These are phyloP conservation scores for Phytophthora ohioensis DNA, from an alignment of 352 stramenopile genomes.

Conservation along the genomic window DNA sequence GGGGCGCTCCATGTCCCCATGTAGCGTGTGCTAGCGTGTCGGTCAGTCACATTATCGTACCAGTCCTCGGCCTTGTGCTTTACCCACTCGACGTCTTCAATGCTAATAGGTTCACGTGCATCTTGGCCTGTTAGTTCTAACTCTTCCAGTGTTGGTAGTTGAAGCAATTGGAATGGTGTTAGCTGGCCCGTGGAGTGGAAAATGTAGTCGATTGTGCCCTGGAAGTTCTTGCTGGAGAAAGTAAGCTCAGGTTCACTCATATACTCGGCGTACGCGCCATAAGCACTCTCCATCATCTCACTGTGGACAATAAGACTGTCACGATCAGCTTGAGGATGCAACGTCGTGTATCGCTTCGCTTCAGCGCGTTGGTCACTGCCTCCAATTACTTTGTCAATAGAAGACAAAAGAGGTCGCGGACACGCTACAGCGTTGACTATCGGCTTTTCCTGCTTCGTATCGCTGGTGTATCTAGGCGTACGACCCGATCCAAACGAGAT, in stretches of 20 bases:
- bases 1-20: slow-evolving; percentile 60
- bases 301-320: slow-evolving; percentile 64
- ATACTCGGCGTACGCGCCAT: slow-evolving; percentile 59
- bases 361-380: slow-evolving; percentile 20
- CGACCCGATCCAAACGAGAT: slow-evolving; percentile 65
- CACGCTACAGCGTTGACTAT: slow-evolving; percentile 52
- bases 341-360: slow-evolving; percentile 47
- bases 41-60: slow-evolving; percentile 29
- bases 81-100: slow-evolving; percentile 49
- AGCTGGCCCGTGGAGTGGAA: slow-evolving; percentile 74
- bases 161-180: slow-evolving; percentile 63
- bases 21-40: slow-evolving; percentile 41
- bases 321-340: slow-evolving; percentile 49
- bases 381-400: slow-evolving; percentile 1
- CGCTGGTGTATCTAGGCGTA: slow-evolving; percentile 63
- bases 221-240: slow-evolving; percentile 62
- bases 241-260: slow-evolving; percentile 78
- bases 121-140: slow-evolving; percentile 57
- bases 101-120: slow-evolving; percentile 19
- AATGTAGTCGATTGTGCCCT: slow-evolving; percentile 87
- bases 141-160: slow-evolving; percentile 56
- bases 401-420: slow-evolving; percentile 40
- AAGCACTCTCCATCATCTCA: slow-evolving; percentile 80
- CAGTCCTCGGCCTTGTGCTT: slow-evolving; percentile 54
- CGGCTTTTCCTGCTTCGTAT: slow-evolving; percentile 41